Conservation (phyloP, 2,329 filamentous ascomycete genomes). For the Apiospora malaysiana region DNA sequence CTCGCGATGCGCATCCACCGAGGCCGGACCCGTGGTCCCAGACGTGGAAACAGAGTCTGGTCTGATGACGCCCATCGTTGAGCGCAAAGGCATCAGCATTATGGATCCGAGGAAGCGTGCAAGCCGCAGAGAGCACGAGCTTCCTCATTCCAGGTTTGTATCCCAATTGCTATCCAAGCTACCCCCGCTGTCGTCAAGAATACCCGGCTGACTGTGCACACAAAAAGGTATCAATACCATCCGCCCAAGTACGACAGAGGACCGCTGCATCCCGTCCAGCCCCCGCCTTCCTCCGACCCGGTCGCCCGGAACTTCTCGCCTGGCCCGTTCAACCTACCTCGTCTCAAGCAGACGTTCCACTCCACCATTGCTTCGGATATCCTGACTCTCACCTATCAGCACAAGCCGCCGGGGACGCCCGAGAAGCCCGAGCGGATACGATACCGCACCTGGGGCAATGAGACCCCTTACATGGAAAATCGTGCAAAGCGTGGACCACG, state of each 20-base stretch:
- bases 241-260: conserved; percentile 95
- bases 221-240: conserved; percentile 87
- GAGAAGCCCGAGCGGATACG: conserved; percentile 62
- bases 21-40: conserved; percentile 40
- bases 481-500: conserved; percentile 83
- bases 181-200: not conserved
- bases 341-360: conserved; percentile 89
- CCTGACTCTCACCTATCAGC: conserved; percentile 86
- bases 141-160: conserved; percentile 35
- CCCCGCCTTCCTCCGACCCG: conserved; percentile 84
- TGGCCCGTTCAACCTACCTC: conserved; percentile 87
- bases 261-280: conserved; percentile 90
- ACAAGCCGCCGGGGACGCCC: conserved; percentile 78
- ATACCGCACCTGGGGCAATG: conserved; percentile 85
- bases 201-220: not conserved
- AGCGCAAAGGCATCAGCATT: conserved; percentile 47
- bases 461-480: conserved; percentile 94
- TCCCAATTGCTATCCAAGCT: not conserved
- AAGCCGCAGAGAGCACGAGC: conserved; percentile 36
- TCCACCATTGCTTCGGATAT: conserved; percentile 86
- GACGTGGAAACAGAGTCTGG: conserved; percentile 60
- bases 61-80: conserved; percentile 47
- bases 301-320: conserved; percentile 87
- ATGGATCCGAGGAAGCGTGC: conserved; percentile 53
- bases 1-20: conserved; percentile 55